These are phyloP conservation scores for Pichia phayaonensis DNA, from an alignment of 805 yeast species.

Conservation along the genomic window DNA sequence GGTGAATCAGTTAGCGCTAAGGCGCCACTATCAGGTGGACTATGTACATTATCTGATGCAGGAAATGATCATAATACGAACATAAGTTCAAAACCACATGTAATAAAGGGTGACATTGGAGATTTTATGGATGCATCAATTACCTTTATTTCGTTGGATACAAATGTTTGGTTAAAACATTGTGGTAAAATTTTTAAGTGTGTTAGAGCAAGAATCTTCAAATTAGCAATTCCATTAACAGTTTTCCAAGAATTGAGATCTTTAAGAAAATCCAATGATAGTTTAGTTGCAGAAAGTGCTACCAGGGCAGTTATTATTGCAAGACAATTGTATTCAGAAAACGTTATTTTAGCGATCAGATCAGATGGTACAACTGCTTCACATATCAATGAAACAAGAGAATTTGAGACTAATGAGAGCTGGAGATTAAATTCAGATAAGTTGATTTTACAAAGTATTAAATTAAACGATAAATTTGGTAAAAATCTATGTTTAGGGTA, in stretches of 20 bases:
- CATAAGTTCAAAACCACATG: neutral
- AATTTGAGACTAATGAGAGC: conserved; percentile 62
- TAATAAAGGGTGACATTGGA: conserved; percentile 42
- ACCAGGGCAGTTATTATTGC: conserved; percentile 71
- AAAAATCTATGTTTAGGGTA: conserved; percentile 23
- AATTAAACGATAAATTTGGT: conserved; percentile 26
- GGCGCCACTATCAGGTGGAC: neutral
- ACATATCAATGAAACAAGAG: conserved; percentile 63
- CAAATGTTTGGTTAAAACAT: conserved; percentile 75
- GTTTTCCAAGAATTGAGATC: conserved; percentile 74
- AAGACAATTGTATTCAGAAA: conserved; percentile 54
- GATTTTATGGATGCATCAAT: conserved; percentile 48
- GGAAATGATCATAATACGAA: conserved; percentile 6
- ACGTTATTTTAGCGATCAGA: conserved; percentile 50
- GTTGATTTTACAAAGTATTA: conserved; percentile 47
- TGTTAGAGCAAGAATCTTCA: conserved; percentile 50
- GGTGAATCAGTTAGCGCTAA: conserved; percentile 6
- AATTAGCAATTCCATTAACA: conserved; percentile 59
- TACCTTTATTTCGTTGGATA: conserved; percentile 60
- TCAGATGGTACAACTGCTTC: conserved; percentile 65
- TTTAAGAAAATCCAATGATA: conserved; percentile 61
- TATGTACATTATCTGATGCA: conserved; percentile 2
- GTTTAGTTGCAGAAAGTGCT: conserved; percentile 70
- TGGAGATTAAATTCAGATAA: conserved; percentile 74
- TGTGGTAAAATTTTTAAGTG: conserved; percentile 72